These are phyloP conservation scores for Stevia rebaudiana DNA, from an alignment of 140 eudicot genomes.

Conservation along the genomic window DNA sequence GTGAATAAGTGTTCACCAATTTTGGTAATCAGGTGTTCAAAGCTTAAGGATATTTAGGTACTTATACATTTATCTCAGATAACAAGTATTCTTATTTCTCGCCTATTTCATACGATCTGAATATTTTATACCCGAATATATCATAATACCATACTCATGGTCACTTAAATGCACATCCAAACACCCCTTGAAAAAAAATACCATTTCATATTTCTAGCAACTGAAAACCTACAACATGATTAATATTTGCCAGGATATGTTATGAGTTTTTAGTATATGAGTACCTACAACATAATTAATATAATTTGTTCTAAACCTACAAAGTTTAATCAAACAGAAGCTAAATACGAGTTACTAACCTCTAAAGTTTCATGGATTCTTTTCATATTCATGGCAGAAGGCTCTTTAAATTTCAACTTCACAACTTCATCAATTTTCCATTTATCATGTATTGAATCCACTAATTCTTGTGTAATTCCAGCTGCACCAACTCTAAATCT, in stretches of 20 bases:
- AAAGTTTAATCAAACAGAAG: neutral
- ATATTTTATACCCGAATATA: neutral
- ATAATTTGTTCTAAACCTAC: neutral
- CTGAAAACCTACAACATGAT: constrained; percentile 6
- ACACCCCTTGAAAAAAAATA: neutral
- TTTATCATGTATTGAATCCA: constrained; percentile 67
- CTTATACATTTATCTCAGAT: neutral
- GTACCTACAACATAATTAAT: neutral
- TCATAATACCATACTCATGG: neutral
- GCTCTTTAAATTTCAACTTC: constrained; percentile 82
- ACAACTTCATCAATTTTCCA: constrained; percentile 85
- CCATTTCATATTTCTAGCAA: neutral
- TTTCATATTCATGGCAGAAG: constrained; percentile 65
- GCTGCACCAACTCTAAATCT: constrained; percentile 75
- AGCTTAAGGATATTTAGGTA: neutral
- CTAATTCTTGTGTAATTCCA: constrained; percentile 76
- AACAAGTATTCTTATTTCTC: neutral
- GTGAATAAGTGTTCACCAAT: neutral
- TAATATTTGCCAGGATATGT: neutral
- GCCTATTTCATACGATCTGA: neutral
- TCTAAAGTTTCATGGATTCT: constrained; percentile 80
- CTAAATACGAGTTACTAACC: constrained; percentile 38
- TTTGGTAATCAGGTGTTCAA: neutral
- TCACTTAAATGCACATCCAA: neutral
- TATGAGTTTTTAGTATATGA: neutral